Percentiles rank a stretch among this genome's conserved stretches.
These are phyloP conservation scores for Ascoidea tarda DNA, from an alignment of 805 yeast species.

Conservation along the genomic window DNA sequence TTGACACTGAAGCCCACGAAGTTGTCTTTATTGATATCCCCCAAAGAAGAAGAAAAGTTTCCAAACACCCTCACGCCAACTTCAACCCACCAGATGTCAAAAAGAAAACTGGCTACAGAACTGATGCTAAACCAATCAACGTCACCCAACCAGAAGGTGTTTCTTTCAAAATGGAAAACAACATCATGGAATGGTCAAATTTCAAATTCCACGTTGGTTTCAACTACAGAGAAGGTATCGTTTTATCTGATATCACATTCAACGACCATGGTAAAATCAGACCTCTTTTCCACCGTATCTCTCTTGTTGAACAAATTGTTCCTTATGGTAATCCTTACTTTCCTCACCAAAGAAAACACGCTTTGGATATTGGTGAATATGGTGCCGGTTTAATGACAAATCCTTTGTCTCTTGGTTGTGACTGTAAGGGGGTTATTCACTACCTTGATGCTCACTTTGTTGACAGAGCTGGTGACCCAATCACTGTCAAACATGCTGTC, in stretches of 20 bases:
- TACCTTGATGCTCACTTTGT: conserved; percentile 70
- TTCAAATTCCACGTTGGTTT: conserved; percentile 69
- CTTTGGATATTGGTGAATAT: conserved; percentile 76
- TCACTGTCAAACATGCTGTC: conserved; percentile 61
- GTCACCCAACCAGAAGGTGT: conserved; percentile 77
- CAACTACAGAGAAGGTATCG: conserved; percentile 79
- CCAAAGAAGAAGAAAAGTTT: conserved; percentile 55
- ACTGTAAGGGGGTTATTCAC: conserved; percentile 77
- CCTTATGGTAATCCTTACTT: conserved; percentile 41
- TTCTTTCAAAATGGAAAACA: conserved; percentile 56
- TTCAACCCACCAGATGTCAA: conserved; percentile 54
- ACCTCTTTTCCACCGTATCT: conserved; percentile 67
- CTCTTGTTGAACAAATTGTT: conserved; percentile 72
- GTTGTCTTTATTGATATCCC: conserved; percentile 70
- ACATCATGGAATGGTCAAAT: conserved; percentile 65
- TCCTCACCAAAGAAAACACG: conserved; percentile 71
- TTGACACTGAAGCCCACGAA: conserved; percentile 56
- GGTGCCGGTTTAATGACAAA: conserved; percentile 83
- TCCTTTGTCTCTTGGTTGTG: conserved; percentile 67
- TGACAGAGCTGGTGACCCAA: conserved; percentile 52
- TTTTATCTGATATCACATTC: conserved; percentile 56
- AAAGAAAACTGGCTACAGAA: conserved; percentile 50
- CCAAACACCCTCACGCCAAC: conserved; percentile 53
- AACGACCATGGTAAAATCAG: conserved; percentile 64
- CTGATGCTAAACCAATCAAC: conserved; percentile 49